Conservation (phyloP, 768 basidiomycete genomes). For the Mycena filopes region DNA sequence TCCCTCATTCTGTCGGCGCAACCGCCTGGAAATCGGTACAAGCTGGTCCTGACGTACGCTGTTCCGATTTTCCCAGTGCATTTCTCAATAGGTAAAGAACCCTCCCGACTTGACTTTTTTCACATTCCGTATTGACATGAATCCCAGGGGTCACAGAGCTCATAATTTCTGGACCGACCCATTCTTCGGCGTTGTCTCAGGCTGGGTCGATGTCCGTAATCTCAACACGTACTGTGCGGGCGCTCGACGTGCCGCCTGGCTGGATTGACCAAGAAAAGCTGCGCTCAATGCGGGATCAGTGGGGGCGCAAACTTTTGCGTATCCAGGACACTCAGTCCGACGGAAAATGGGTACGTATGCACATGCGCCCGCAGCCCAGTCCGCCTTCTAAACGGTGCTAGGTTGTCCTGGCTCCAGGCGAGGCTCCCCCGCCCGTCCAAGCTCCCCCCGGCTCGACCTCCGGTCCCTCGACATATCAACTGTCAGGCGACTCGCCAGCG, state of each 20-base stretch:
- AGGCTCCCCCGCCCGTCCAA: slow-evolving; percentile 38
- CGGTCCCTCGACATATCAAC: slow-evolving; percentile 29
- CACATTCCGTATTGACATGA: slow-evolving; percentile 57
- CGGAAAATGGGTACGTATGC: slow-evolving; percentile 76
- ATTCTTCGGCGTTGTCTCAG: slow-evolving; percentile 28
- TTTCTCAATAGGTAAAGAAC: slow-evolving; percentile 44
- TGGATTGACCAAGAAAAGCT: slow-evolving; percentile 79
- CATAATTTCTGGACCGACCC: slow-evolving; percentile 60
- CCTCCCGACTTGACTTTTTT: slow-evolving; percentile 1
- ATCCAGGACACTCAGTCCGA: slow-evolving; percentile 85
- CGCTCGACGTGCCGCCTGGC: slow-evolving; percentile 76
- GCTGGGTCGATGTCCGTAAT: slow-evolving; percentile 57
- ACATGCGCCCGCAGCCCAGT: slow-evolving; percentile 64
- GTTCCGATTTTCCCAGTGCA: slow-evolving; percentile 84
- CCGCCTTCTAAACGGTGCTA: slow-evolving; percentile 83
- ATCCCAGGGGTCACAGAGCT: slow-evolving; percentile 75
- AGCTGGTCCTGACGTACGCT: slow-evolving; percentile 78
- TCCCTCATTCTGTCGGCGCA: slow-evolving; percentile 82
- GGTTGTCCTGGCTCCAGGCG: slow-evolving; percentile 78
- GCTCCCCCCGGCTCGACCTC: slow-evolving; percentile 39
- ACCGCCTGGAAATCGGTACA: slow-evolving; percentile 64
- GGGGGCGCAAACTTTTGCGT: slow-evolving; percentile 76
- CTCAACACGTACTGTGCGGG: slow-evolving; percentile 71
- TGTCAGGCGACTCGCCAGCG: slow-evolving; percentile 53
- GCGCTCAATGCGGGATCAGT: slow-evolving; percentile 74